Conservation (phyloP, 192 early-diverging fungal species). For the Coemansia sp. region DNA sequence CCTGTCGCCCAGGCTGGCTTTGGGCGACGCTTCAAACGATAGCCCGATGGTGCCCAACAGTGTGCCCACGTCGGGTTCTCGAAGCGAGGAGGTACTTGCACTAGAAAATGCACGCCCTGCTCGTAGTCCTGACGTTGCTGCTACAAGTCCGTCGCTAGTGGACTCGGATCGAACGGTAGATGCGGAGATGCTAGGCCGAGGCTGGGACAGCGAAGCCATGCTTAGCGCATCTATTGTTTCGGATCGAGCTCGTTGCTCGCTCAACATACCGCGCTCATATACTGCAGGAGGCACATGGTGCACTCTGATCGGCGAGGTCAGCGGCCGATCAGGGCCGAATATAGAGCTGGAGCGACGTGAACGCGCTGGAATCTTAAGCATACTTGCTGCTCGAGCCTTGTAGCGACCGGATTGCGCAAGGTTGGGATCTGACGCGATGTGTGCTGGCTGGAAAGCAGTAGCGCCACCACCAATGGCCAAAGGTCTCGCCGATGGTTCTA, state of each 20-base stretch:
- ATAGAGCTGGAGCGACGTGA: background rate
- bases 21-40: conserved; percentile 43
- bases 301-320: conserved; percentile 10
- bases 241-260: conserved; percentile 20
- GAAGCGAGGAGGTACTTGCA: background rate
- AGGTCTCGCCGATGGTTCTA: background rate
- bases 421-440: background rate
- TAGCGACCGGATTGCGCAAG: background rate
- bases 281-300: conserved; percentile 5
- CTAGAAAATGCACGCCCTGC: background rate
- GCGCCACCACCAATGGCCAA: too few relatives aligned
- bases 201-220: background rate
- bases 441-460: background rate
- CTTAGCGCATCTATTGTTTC: conserved; percentile 28
- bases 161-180: background rate
- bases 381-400: conserved; percentile 1
- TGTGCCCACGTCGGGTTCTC: background rate
- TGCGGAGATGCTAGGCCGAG: background rate
- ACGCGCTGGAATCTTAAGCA: conserved; percentile 3
- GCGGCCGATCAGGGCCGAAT: background rate
- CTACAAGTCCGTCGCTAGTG: background rate
- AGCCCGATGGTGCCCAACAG: conserved; percentile 21
- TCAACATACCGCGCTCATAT: background rate
- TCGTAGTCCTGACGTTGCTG: background rate
- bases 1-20: conserved; percentile 26